Conservation (phyloP, 1,284 basidiomycete species). For the Ganoderma sinense region DNA sequence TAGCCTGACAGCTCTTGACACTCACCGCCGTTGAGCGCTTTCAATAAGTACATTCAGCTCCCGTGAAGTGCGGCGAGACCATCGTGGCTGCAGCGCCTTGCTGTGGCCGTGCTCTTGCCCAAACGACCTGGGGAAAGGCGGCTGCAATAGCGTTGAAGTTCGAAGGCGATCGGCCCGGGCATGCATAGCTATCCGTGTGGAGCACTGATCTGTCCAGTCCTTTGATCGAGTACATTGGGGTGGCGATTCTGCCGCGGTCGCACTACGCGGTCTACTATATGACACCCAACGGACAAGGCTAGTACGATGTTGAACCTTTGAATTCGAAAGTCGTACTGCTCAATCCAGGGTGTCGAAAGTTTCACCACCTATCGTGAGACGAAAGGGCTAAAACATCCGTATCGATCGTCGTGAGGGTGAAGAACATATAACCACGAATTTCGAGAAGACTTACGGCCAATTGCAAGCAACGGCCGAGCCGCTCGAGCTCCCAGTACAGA, state of each 20-base stretch:
- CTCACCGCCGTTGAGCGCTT: not conserved
- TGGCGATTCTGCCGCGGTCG: not conserved
- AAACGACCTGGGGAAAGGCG: not conserved
- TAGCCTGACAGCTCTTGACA: not conserved
- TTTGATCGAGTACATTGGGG: not conserved
- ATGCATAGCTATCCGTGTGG: not conserved
- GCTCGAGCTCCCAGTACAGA: no score
- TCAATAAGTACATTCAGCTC: not conserved
- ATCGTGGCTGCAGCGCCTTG: not conserved
- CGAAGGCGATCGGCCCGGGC: not conserved
- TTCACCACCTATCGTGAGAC: no score
- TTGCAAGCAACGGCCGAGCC: no score
- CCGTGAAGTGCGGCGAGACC: not conserved
- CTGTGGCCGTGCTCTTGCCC: not conserved
- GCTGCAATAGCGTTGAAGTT: not conserved
- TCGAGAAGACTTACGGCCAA: no score
- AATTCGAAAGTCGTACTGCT: no score
- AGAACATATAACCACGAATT: no score
- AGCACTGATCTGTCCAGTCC: not conserved
- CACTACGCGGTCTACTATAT: no score
- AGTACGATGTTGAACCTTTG: no score
- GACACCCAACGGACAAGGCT: no score
- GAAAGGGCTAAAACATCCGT: no score
- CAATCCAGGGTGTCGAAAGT: no score
- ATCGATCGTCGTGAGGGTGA: no score